Conservation (phyloP, 441 rosid genomes). For the Erodium chrysanthum region DNA sequence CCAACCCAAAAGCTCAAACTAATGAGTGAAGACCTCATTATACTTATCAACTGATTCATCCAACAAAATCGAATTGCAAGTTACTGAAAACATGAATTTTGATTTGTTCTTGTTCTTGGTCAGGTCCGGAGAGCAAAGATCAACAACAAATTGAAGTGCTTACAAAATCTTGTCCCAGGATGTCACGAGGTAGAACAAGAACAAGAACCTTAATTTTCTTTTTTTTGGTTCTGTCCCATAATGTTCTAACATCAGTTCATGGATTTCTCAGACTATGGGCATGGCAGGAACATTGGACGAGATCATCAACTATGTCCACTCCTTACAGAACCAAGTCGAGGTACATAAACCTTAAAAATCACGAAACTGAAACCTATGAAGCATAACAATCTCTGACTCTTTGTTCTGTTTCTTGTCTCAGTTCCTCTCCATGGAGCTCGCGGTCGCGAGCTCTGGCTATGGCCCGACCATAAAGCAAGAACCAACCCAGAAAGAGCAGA, state of each 20-base stretch:
- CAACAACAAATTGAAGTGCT: slow-evolving; percentile 39
- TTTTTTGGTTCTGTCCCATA: neutral
- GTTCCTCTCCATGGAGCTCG: slow-evolving; percentile 63
- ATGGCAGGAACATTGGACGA: slow-evolving; percentile 60
- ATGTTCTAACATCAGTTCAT: slow-evolving; percentile 14
- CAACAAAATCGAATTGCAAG: neutral
- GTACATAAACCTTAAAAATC: slow-evolving; percentile 18
- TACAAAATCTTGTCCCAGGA: slow-evolving; percentile 51
- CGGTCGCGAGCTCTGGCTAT: slow-evolving; percentile 35
- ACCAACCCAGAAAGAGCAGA: slow-evolving; percentile 27
- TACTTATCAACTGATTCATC: no score
- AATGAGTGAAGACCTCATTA: no score
- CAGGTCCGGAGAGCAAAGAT: slow-evolving; percentile 55
- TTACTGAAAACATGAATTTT: neutral
- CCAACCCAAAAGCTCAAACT: no score
- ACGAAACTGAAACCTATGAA: neutral
- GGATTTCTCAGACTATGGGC: slow-evolving; percentile 44
- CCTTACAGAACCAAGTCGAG: slow-evolving; percentile 61
- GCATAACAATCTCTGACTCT: neutral
- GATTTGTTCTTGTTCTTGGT: slow-evolving; percentile 2
- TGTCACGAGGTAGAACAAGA: slow-evolving; percentile 44
- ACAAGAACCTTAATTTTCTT: neutral
- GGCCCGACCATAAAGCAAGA: slow-evolving; percentile 22
- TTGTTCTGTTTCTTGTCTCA: slow-evolving; percentile 16
- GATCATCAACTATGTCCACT: slow-evolving; percentile 53